Percentiles rank a stretch among this genome's conserved stretches.
These are phyloP conservation scores for Magnaporthales sp. DNA, from an alignment of 2,329 filamentous ascomycete species.

Conservation along the genomic window DNA sequence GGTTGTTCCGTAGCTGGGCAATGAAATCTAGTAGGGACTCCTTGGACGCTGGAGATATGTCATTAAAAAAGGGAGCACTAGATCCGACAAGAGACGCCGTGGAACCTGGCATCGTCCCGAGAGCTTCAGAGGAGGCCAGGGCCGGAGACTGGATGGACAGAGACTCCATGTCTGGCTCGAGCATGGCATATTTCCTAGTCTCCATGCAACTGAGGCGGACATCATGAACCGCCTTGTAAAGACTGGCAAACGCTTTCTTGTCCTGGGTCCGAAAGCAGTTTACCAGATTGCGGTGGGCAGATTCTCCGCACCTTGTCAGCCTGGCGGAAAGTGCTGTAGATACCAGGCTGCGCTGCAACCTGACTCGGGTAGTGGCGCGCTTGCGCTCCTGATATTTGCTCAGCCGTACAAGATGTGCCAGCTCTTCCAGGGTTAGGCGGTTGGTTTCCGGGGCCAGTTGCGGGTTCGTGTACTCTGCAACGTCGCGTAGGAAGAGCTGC, in stretches of 20 bases:
- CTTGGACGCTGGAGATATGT: conserved; percentile 67
- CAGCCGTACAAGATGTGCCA: conserved; percentile 68
- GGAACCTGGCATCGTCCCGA: conserved; percentile 37
- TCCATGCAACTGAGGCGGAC: conserved; percentile 70
- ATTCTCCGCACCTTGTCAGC: conserved; percentile 64
- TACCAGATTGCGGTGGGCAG: conserved; percentile 66
- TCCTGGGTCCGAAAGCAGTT: conserved; percentile 73
- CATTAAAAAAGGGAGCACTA: conserved; percentile 53
- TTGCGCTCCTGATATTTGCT: conserved; percentile 78
- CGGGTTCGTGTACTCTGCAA: conserved; percentile 57
- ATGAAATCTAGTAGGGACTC: conserved; percentile 73
- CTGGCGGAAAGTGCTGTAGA: conserved; percentile 68
- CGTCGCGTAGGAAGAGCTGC: conserved; percentile 53
- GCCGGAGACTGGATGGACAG: conserved; percentile 38
- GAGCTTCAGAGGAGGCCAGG: conserved; percentile 39
- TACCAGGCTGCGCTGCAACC: conserved; percentile 65
- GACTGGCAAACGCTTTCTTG: conserved; percentile 63
- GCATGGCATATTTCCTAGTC: conserved; percentile 58
- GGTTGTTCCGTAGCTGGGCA: conserved; percentile 73
- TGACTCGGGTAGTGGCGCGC: conserved; percentile 62
- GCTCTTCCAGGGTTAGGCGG: conserved; percentile 64
- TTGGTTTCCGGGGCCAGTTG: conserved; percentile 52
- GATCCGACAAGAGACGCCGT: conserved; percentile 28
- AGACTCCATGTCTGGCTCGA: conserved; percentile 64
- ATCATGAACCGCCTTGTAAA: conserved; percentile 73